Conservation (phyloP, 257 asterid genomes). For the Ehretia macrophylla region DNA sequence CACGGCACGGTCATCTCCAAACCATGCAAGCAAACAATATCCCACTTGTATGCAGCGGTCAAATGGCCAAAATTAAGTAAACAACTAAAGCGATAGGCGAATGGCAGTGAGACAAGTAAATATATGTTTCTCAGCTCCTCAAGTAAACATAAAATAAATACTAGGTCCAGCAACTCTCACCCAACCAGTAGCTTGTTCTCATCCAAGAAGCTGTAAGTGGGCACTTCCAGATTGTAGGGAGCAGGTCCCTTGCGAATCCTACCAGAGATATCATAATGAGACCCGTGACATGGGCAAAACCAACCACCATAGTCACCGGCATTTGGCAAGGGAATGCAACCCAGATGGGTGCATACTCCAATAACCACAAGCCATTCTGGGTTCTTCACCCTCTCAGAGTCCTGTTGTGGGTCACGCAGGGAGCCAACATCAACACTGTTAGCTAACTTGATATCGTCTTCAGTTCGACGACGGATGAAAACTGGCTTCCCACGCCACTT, state of each 20-base stretch:
- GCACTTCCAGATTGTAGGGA: slow-evolving; percentile 85
- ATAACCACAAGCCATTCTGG: slow-evolving; percentile 90
- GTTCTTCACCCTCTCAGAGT: slow-evolving; percentile 81
- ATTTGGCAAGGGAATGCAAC: slow-evolving; percentile 95
- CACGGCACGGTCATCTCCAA: not conserved
- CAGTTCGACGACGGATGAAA: slow-evolving; percentile 83
- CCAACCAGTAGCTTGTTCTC: slow-evolving; percentile 79
- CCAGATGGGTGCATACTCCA: slow-evolving; percentile 92
- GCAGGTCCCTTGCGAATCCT: slow-evolving; percentile 97
- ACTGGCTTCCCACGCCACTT: slow-evolving; percentile 99
- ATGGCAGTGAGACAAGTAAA: not conserved
- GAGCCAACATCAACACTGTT: slow-evolving; percentile 66
- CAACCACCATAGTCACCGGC: slow-evolving; percentile 98
- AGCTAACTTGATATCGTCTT: slow-evolving; percentile 73
- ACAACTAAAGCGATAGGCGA: not conserved
- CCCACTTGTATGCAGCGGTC: no score
- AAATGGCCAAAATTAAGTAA: not conserved
- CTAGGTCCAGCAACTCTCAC: slow-evolving; percentile 24
- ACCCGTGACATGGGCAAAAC: slow-evolving; percentile 98
- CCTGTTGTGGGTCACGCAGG: slow-evolving; percentile 90
- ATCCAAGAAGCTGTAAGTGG: slow-evolving; percentile 79
- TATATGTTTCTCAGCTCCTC: slow-evolving; percentile 5
- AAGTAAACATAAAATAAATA: slow-evolving; percentile 4
- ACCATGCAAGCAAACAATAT: no score
- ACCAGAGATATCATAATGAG: slow-evolving; percentile 90